Evolutionary conservation across 805 yeast species (phyloP).

Genomic region (Sugiyamaella lignohabitans): DNA sequence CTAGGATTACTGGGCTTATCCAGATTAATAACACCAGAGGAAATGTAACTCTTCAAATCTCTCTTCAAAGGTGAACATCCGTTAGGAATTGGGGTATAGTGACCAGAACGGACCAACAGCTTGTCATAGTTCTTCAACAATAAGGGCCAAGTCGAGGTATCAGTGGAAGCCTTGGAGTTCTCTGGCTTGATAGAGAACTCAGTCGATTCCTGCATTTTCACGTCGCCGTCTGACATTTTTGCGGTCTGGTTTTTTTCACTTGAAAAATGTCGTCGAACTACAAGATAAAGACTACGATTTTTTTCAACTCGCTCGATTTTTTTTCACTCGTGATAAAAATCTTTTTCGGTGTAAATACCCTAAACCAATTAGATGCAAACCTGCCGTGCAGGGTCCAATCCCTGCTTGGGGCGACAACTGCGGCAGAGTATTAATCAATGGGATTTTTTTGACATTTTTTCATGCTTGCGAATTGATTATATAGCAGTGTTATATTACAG

Average conservation of each 20-base stretch:
- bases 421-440: too few relatives aligned
- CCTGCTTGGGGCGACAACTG: too few relatives aligned
- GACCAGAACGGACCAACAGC: constrained; percentile 89
- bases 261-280: background rate
- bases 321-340: background rate
- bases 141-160: constrained; percentile 94
- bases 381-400: background rate
- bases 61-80: constrained; percentile 94
- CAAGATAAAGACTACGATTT: background rate
- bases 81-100: constrained; percentile 94
- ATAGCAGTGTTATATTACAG: too few relatives aligned
- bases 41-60: constrained; percentile 81
- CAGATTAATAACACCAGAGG: constrained; percentile 93
- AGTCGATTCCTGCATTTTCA: constrained; percentile 27
- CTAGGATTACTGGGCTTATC: constrained; percentile 98
- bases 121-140: constrained; percentile 90
- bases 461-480: too few relatives aligned
- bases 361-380: background rate
- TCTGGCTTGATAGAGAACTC: constrained; percentile 87
- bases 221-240: constrained; percentile 43
- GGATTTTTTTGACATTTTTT: too few relatives aligned
- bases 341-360: background rate
- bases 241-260: background rate
- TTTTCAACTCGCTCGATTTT: too few relatives aligned
- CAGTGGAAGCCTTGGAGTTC: constrained; percentile 60